Conservation (phyloP, 306 rosid genomes). For the Cucurbita maxima region DNA sequence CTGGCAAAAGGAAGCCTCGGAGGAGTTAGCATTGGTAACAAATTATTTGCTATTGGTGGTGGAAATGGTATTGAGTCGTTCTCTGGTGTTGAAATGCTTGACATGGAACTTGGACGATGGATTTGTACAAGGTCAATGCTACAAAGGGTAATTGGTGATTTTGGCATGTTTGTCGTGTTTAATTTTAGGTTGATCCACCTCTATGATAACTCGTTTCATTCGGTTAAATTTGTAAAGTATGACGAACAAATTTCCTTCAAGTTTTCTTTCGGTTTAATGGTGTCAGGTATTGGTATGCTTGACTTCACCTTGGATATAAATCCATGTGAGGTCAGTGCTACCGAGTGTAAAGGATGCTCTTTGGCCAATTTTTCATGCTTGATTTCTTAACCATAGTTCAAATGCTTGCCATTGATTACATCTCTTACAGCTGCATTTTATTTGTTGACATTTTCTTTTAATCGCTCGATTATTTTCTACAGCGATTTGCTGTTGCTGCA, state of each 20-base stretch:
- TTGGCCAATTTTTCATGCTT: background rate
- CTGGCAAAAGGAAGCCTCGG: slow-evolving; percentile 57
- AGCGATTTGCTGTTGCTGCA: slow-evolving; percentile 38
- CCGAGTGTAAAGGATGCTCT: background rate
- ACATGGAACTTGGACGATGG: slow-evolving; percentile 53
- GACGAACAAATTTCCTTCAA: background rate
- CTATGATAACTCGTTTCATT: background rate
- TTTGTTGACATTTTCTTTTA: background rate
- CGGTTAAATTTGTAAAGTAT: background rate
- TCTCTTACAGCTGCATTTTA: background rate
- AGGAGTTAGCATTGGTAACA: slow-evolving; percentile 26
- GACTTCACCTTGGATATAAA: background rate
- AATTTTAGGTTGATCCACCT: background rate
- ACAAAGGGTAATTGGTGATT: slow-evolving; percentile 35
- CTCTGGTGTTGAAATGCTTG: slow-evolving; percentile 48
- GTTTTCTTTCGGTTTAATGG: background rate
- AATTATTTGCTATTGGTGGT: slow-evolving; percentile 36
- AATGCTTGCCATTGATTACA: background rate
- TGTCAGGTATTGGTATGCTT: background rate
- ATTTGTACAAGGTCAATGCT: slow-evolving; percentile 34
- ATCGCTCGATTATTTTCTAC: slow-evolving; percentile 15
- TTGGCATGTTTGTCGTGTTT: background rate
- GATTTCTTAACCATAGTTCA: background rate
- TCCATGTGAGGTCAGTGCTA: background rate
- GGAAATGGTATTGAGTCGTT: slow-evolving; percentile 28